Evolutionary conservation across 106 monocot genomes (phyloP).

Genomic region (Dactylorhiza incarnata): DNA sequence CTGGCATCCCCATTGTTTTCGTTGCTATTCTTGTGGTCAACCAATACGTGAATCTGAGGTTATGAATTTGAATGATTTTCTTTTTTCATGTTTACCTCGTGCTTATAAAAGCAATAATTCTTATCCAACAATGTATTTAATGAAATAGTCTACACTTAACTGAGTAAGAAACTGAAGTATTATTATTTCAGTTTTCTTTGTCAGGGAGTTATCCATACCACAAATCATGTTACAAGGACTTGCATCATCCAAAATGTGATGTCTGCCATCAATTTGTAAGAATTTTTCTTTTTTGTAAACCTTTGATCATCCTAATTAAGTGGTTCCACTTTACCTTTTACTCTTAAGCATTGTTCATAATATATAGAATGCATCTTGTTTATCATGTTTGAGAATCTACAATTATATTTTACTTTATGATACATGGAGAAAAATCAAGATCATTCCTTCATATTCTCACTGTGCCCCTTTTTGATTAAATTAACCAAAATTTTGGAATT

Average conservation of each 20-base stretch:
- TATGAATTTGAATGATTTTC: background rate
- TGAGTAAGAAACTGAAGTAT: background rate
- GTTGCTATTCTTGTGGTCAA: slow-evolving; percentile 53
- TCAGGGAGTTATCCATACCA: slow-evolving; percentile 75
- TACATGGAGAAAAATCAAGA: background rate
- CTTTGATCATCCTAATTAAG: background rate
- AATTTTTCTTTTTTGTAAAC: slow-evolving; percentile 4
- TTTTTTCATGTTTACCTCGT: background rate
- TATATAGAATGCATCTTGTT: background rate
- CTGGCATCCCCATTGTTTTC: slow-evolving; percentile 92
- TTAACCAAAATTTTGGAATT: background rate
- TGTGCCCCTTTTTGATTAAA: background rate
- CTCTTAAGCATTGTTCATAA: background rate
- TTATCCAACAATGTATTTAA: background rate
- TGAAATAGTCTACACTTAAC: background rate
- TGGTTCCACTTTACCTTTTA: background rate
- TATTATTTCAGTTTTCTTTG: slow-evolving; percentile 72
- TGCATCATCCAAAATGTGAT: slow-evolving; percentile 95
- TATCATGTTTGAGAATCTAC: background rate
- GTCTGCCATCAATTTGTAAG: slow-evolving; percentile 96
- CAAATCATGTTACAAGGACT: slow-evolving; percentile 80
- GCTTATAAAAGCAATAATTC: background rate
- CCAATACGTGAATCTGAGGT: slow-evolving; percentile 87
- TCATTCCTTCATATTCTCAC: background rate
- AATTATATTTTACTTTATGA: background rate